phyloP scores from a whole-genome alignment of 768 basidiomycete genomes.

The Serendipita indica region DNA sequence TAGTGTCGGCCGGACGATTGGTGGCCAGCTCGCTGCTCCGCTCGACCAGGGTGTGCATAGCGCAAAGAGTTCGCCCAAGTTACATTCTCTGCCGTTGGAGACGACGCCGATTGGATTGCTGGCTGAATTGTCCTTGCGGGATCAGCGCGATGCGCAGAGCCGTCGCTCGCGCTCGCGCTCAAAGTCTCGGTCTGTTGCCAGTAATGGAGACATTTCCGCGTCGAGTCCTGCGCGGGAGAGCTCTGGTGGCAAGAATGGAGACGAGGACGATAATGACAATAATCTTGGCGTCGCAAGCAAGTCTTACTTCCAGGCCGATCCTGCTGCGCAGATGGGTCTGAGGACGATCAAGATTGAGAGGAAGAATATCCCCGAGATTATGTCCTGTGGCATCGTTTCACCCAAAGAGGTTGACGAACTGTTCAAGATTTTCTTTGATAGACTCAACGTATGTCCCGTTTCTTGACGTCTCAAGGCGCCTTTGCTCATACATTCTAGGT shows the following conservation, averaged over 20 bases:
- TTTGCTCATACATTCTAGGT: constrained; percentile 27
- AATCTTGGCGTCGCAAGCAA: constrained; percentile 51
- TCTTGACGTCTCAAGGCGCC: background rate
- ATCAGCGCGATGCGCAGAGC: constrained; percentile 16
- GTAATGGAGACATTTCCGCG: background rate
- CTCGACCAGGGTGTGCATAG: constrained; percentile 28
- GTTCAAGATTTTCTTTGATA: constrained; percentile 71
- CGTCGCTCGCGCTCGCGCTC: background rate
- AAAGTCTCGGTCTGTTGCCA: background rate
- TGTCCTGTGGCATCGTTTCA: constrained; percentile 65
- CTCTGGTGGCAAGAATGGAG: background rate
- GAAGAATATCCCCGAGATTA: constrained; percentile 66
- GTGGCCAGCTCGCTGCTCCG: constrained; percentile 35
- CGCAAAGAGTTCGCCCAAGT: constrained; percentile 12
- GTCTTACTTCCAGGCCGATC: constrained; percentile 54
- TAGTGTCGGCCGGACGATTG: constrained; percentile 24
- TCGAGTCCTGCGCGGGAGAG: background rate
- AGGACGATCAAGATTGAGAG: constrained; percentile 37
- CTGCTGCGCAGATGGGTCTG: constrained; percentile 24
- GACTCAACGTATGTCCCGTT: constrained; percentile 33
- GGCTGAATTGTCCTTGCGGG: constrained; percentile 50
- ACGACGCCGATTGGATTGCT: constrained; percentile 64
- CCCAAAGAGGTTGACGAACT: constrained; percentile 66
- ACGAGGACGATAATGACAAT: constrained; percentile 31
- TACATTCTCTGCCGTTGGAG: constrained; percentile 38